Conservation (phyloP, 2,329 filamentous ascomycete genomes). For the Lachnum nothofagi region DNA sequence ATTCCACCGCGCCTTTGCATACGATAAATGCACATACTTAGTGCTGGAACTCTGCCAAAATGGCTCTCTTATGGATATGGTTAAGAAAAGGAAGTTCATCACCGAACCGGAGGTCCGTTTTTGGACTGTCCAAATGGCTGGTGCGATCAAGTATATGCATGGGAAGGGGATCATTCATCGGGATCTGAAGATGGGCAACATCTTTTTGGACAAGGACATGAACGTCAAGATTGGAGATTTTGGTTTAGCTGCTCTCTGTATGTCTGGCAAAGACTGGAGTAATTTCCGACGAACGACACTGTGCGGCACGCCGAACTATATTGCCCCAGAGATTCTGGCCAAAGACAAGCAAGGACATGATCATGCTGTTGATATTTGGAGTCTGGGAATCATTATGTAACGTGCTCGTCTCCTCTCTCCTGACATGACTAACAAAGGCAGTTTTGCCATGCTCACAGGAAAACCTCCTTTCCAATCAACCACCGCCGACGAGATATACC, state of each 20-base stretch:
- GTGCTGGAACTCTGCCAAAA: conserved; percentile 92
- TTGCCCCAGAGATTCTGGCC: conserved; percentile 91
- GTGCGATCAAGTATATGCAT: conserved; percentile 97
- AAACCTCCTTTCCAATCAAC: conserved; percentile 94
- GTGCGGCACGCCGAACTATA: conserved; percentile 97
- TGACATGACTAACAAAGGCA: conserved; percentile 35
- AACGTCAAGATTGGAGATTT: conserved; percentile 98
- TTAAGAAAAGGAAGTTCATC: conserved; percentile 82
- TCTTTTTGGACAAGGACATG: conserved; percentile 92
- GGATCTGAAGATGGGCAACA: conserved; percentile 96
- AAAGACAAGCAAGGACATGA: conserved; percentile 93
- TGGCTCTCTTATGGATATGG: conserved; percentile 95
- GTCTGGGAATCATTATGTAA: conserved; percentile 91
- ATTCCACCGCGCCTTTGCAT: conserved; percentile 90
- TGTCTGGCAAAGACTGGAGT: conserved; percentile 85
- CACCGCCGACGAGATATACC: conserved; percentile 81
- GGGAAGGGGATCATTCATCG: conserved; percentile 92
- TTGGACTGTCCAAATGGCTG: conserved; percentile 90
- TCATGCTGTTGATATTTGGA: conserved; percentile 98
- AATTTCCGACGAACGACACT: conserved; percentile 80
- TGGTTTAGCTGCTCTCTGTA: conserved; percentile 82
- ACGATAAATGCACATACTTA: conserved; percentile 83
- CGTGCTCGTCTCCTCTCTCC: conserved; percentile 26
- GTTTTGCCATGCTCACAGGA: conserved; percentile 93
- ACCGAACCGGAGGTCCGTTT: conserved; percentile 92